These are phyloP conservation scores for Sequoiadendron giganteum DNA, from an alignment of 75 land plant species.

Conservation along the genomic window DNA sequence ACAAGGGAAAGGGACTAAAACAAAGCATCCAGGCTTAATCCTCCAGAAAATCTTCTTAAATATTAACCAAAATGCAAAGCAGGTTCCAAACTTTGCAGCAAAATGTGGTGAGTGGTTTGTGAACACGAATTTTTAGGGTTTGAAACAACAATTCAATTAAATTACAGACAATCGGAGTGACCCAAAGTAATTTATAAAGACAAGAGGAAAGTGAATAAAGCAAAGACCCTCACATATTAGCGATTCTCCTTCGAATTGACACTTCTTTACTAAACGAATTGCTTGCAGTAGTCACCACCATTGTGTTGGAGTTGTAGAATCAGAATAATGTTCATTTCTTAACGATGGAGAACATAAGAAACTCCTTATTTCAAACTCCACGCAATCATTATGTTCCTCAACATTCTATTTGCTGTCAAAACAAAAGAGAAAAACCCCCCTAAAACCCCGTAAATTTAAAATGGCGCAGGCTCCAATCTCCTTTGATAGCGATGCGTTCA, in stretches of 20 bases:
- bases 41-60: not conserved
- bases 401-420: not conserved
- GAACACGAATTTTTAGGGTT: not conserved
- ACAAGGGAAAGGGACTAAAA: too few species aligned
- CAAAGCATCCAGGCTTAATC: too few species aligned
- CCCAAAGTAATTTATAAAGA: not conserved
- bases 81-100: not conserved
- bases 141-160: not conserved
- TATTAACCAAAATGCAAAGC: not conserved
- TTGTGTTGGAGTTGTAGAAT: not conserved
- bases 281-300: slow-evolving; percentile 15
- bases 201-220: not conserved
- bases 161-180: not conserved
- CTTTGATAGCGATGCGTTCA: too few species aligned
- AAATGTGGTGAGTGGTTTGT: not conserved
- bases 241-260: slow-evolving; percentile 44
- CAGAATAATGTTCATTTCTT: not conserved
- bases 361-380: not conserved
- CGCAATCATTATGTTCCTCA: not conserved
- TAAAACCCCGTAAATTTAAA: too few species aligned
- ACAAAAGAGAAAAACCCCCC: too few species aligned
- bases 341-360: not conserved
- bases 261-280: slow-evolving; percentile 37
- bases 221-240: slow-evolving; percentile 41
- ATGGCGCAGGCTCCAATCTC: too few species aligned